phyloP scores from a whole-genome alignment of 78 protist species.

The Paulinella micropora region DNA sequence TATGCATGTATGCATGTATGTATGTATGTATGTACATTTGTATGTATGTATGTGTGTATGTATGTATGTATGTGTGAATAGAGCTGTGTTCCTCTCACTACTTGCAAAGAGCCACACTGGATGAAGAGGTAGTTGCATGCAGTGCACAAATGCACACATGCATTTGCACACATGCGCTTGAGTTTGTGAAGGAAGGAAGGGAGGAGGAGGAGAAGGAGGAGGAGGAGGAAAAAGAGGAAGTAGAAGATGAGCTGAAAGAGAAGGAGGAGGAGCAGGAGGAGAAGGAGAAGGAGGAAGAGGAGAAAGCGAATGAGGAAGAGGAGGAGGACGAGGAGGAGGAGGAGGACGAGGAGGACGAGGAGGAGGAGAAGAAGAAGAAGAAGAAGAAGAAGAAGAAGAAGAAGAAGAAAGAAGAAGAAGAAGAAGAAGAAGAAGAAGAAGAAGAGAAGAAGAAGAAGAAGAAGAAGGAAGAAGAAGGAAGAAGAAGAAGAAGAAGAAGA shows the following conservation, averaged over 20 bases:
- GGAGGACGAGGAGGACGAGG: neutral
- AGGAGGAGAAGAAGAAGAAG: neutral
- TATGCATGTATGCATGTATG: neutral
- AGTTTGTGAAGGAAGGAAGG: neutral
- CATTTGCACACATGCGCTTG: too few species aligned
- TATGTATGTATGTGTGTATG: neutral
- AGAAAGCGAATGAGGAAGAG: neutral
- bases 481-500: neutral
- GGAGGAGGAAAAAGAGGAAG: neutral
- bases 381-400: neutral
- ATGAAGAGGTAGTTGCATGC: neutral
- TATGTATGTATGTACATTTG: neutral
- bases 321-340: neutral
- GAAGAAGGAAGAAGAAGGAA: neutral
- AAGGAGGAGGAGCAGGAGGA: neutral
- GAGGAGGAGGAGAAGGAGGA: neutral
- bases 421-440: neutral
- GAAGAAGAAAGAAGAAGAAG: neutral
- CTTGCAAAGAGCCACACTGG: neutral
- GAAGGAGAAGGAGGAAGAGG: neutral
- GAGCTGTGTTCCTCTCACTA: neutral
- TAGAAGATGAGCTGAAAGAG: neutral
- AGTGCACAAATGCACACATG: neutral
- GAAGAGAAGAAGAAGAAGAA: neutral
- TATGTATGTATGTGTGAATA: neutral